Conservation (phyloP, 2,329 filamentous ascomycete species). For the Ophiostoma pallidulum region DNA sequence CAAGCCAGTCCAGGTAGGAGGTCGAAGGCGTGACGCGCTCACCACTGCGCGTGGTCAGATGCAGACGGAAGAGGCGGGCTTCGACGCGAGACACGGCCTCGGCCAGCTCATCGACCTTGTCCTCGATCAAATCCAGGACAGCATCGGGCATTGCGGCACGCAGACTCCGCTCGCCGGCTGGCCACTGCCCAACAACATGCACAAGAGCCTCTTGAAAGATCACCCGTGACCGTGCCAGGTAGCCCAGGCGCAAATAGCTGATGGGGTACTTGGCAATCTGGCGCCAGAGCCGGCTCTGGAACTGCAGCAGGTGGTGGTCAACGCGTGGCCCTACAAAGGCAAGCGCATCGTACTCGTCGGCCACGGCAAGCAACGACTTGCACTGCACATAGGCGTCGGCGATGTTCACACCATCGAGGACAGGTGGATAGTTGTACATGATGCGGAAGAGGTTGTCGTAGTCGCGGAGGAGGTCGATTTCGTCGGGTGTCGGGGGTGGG, state of each 20-base stretch:
- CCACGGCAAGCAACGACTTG: conserved; percentile 77
- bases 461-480: conserved; percentile 73
- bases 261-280: conserved; percentile 95
- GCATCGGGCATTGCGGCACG: conserved; percentile 61
- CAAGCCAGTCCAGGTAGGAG: conserved; percentile 83
- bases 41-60: conserved; percentile 66
- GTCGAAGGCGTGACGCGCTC: conserved; percentile 74
- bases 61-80: conserved; percentile 70
- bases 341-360: conserved; percentile 91
- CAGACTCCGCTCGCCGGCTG: conserved; percentile 66
- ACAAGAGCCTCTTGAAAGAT: conserved; percentile 83
- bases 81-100: conserved; percentile 75
- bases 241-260: conserved; percentile 82
- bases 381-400: conserved; percentile 89
- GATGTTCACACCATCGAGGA: conserved; percentile 78
- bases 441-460: conserved; percentile 94
- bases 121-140: conserved; percentile 83
- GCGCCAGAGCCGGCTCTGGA: conserved; percentile 84
- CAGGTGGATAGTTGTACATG: conserved; percentile 86
- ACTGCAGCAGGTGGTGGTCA: conserved; percentile 88
- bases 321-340: conserved; percentile 80
- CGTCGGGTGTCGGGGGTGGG: conserved; percentile 44
- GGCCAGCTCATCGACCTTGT: conserved; percentile 87
- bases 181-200: conserved; percentile 93
- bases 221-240: conserved; percentile 71